Conservation (phyloP, 164 flowering plant species). For the Santalum album region DNA sequence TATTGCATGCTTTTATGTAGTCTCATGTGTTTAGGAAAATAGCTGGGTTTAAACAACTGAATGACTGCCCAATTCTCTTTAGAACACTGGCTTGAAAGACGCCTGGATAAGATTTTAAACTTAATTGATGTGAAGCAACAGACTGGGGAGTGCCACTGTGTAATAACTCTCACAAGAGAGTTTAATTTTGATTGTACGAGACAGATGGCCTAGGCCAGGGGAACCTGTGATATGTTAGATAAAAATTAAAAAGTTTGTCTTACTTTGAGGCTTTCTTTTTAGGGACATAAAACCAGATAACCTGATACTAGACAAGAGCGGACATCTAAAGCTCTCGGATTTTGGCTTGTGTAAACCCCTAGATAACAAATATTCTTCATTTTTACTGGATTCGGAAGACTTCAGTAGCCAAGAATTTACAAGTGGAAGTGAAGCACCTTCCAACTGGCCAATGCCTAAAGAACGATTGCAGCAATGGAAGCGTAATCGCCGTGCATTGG, state of each 20-base stretch:
- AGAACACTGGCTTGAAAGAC: no score
- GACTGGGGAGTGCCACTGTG: no score
- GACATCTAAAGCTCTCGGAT: slow-evolving; percentile 94
- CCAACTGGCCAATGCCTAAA: slow-evolving; percentile 69
- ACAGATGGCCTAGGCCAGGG: neutral
- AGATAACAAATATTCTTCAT: slow-evolving; percentile 59
- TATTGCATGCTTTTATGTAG: no score
- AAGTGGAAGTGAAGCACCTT: slow-evolving; percentile 34
- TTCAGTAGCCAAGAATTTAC: slow-evolving; percentile 36
- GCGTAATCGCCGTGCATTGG: slow-evolving; percentile 83
- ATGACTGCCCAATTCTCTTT: no score
- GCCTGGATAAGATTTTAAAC: no score
- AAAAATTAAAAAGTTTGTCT: slow-evolving; percentile 3
- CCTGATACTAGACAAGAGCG: slow-evolving; percentile 77
- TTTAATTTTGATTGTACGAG: neutral
- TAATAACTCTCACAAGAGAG: no score
- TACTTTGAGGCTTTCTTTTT: slow-evolving; percentile 13
- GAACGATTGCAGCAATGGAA: slow-evolving; percentile 78
- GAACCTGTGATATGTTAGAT: neutral
- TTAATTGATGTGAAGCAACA: no score
- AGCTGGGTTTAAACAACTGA: no score
- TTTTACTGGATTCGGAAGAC: slow-evolving; percentile 53
- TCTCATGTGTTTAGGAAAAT: no score
- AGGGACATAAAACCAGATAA: slow-evolving; percentile 98
- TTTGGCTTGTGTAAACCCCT: slow-evolving; percentile 95